Conservation (phyloP, 192 early-diverging fungal genomes). For the Podila clonocystis region DNA sequence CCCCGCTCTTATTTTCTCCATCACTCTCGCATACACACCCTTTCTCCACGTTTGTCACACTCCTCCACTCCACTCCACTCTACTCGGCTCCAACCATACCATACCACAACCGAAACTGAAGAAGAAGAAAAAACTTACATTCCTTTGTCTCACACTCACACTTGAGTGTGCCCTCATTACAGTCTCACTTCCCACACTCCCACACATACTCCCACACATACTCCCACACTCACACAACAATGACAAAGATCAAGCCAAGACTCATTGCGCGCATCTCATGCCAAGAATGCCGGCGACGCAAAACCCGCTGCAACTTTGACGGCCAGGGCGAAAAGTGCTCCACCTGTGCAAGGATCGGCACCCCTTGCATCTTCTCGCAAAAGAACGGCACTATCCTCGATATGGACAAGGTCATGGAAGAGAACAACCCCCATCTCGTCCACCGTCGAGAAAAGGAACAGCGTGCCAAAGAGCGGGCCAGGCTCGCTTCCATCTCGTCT, state of each 20-base stretch:
- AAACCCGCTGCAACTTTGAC: conserved; percentile 45
- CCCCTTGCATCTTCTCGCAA: conserved; percentile 36
- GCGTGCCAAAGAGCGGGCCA: conserved; percentile 24
- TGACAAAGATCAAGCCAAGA: conserved; percentile 49
- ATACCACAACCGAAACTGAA: neutral
- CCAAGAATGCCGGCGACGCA: conserved; percentile 40
- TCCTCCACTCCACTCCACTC: neutral
- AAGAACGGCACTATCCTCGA: conserved; percentile 43
- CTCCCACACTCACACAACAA: neutral
- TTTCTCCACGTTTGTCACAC: neutral
- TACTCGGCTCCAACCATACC: neutral
- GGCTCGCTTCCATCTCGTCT: conserved; percentile 3
- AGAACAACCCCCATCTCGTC: conserved; percentile 37
- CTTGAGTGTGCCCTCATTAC: neutral
- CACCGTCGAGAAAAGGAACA: conserved; percentile 36
- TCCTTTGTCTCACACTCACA: neutral
- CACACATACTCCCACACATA: neutral
- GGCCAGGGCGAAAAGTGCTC: conserved; percentile 44
- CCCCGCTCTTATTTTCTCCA: neutral
- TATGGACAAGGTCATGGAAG: conserved; percentile 46
- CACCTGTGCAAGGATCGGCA: conserved; percentile 38
- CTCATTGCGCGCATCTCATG: conserved; percentile 51
- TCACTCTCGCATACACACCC: neutral
- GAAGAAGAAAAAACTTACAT: neutral
- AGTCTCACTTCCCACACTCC: neutral